These are phyloP conservation scores for Caulochytrium protostelioides DNA, from an alignment of 371 early-diverging fungal species.

Conservation along the genomic window DNA sequence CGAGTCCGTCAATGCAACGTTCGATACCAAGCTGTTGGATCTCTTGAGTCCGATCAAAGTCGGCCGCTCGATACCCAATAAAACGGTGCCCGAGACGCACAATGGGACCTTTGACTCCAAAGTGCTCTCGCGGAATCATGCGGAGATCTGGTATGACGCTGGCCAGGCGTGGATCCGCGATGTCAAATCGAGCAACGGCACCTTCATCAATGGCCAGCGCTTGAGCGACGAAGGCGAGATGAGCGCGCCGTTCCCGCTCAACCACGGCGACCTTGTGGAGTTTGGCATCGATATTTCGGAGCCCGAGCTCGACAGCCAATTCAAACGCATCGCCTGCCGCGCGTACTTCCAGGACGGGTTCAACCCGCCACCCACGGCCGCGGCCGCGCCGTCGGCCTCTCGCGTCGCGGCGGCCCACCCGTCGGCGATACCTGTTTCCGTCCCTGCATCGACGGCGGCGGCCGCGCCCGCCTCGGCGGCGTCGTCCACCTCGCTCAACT, in stretches of 20 bases:
- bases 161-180: constrained; percentile 53
- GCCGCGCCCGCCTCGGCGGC: too few relatives aligned
- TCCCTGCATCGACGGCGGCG: too few relatives aligned
- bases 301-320: too few relatives aligned
- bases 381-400: too few relatives aligned
- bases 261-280: constrained; percentile 43
- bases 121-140: constrained; percentile 60
- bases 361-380: too few relatives aligned
- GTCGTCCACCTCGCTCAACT: too few relatives aligned
- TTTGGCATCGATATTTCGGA: constrained; percentile 69
- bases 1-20: constrained; percentile 33
- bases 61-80: constrained; percentile 48
- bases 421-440: too few relatives aligned
- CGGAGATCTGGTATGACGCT: constrained; percentile 50
- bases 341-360: too few relatives aligned
- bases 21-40: constrained; percentile 40
- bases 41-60: constrained; percentile 35
- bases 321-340: too few relatives aligned
- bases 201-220: constrained; percentile 56
- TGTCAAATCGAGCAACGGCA: constrained; percentile 63
- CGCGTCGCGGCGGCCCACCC: too few relatives aligned
- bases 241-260: constrained; percentile 37
- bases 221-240: constrained; percentile 44
- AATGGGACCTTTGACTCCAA: constrained; percentile 77
- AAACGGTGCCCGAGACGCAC: constrained; percentile 32